Evolutionary conservation across 2,329 filamentous ascomycete species (phyloP).

Genomic region (Chrysoporthe puriensis): DNA sequence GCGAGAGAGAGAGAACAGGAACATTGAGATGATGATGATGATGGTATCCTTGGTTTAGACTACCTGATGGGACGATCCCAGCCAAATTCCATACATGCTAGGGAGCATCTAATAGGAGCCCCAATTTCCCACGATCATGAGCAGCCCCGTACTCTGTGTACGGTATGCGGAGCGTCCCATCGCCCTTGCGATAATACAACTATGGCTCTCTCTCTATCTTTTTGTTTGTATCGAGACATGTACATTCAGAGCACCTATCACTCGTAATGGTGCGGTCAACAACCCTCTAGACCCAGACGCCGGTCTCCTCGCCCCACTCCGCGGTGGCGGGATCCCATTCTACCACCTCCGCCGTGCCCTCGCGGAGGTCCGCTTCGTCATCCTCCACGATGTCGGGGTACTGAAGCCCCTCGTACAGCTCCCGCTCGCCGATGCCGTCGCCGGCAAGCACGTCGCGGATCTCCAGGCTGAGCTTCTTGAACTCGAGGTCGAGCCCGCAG

Average conservation of each 20-base stretch:
- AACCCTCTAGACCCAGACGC: slow-evolving; percentile 18
- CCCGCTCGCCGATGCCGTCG: slow-evolving; percentile 21
- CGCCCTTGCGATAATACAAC: too few species aligned
- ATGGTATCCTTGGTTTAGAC: neutral
- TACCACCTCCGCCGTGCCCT: slow-evolving; percentile 10
- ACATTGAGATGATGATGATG: neutral
- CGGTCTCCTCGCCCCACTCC: slow-evolving; percentile 28
- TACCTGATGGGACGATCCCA: neutral
- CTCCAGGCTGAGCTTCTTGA: slow-evolving; percentile 26
- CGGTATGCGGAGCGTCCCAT: neutral
- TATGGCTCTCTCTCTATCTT: neutral
- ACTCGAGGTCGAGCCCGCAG: slow-evolving; percentile 28
- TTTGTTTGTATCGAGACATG: neutral
- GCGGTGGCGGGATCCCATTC: slow-evolving; percentile 9
- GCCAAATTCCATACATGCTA: neutral
- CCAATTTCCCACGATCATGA: neutral
- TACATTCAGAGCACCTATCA: neutral
- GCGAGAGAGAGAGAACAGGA: neutral
- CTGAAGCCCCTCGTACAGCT: slow-evolving; percentile 16
- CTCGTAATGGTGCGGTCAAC: neutral
- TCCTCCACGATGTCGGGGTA: slow-evolving; percentile 21
- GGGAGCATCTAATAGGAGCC: neutral
- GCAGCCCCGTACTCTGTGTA: neutral
- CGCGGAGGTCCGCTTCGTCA: slow-evolving; percentile 15
- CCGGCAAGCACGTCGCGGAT: slow-evolving; percentile 26